Evolutionary conservation across 1,284 basidiomycete species (phyloP), one percentile per base, ranked within the genome.

Genomic region (Melampsora larici-populina): DNA sequence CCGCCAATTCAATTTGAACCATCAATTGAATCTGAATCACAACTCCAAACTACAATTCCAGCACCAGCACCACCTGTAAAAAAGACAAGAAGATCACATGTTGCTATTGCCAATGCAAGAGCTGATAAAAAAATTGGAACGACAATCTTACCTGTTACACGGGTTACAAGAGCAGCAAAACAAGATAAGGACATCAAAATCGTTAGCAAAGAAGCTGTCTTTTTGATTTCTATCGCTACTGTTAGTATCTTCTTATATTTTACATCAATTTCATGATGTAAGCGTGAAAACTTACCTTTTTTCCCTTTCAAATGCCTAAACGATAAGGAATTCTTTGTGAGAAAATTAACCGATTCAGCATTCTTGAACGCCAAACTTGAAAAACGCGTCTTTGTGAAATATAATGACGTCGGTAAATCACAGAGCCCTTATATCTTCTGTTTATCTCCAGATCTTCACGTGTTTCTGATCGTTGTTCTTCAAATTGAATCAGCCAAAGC

Each of bases 41-140:
- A 18, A 24, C 4, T 55, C 13, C 5, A 36, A 36, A 9, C 36
- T 36, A 36, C 9, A 36, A 9, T 36, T 36, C 36, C n/a, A n/a
- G n/a, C 36, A 36, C 51, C 24, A 55, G 18, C 51, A 24, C 51
- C 51, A 24, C 48, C 48, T 11, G 51, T 55, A 6, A 55, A 55
- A 24, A 55, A 55, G 24, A 55, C 51, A 18, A 18, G 51, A 21
- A 18, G 51, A 55, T 18, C 51, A 55, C 51, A 18, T 15, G 24
- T 24, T 24, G 24, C 51, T 15, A 55, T 24, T 55, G 24, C 51
- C 4, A 55, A 55, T 55, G 17, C 51, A 24, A 55, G 24, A 24
- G 51, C 51, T 18, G 24, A 85, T 92, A 90, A 84, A 92, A 83
- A 86, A 9, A 11, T 79, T 58, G 72, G 55, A 51, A 80, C 77